phyloP scores from a whole-genome alignment of 768 basidiomycete species.

The Boletellus sp. region DNA sequence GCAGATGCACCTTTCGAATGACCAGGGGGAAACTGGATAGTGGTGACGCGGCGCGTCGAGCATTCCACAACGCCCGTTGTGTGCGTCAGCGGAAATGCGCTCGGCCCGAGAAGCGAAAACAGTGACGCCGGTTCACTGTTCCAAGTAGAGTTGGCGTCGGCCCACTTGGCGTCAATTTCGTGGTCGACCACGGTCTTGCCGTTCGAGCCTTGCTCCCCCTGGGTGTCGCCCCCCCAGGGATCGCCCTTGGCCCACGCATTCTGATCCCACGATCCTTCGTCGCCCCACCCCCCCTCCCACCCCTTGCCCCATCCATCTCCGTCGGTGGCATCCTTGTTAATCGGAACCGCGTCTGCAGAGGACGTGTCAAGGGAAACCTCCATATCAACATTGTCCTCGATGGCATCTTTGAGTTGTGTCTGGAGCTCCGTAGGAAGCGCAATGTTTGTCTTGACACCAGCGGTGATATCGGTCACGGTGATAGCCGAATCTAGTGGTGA shows the following conservation, averaged over 20 bases:
- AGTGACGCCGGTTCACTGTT: conserved; percentile 26
- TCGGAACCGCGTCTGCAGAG: background rate
- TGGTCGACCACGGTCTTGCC: background rate
- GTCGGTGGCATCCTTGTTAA: background rate
- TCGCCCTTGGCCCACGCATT: conserved; percentile 11
- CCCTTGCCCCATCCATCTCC: conserved; percentile 2
- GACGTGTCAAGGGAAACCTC: conserved; percentile 9
- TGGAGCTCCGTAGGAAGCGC: conserved; percentile 24
- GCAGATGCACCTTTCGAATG: conserved; percentile 13
- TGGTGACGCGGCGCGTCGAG: conserved; percentile 55
- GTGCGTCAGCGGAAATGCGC: conserved; percentile 57
- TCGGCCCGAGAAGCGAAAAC: conserved; percentile 49
- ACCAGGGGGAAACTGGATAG: conserved; percentile 38
- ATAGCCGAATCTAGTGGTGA: conserved; percentile 11
- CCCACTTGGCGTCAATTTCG: conserved; percentile 9
- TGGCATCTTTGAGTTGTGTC: conserved; percentile 24
- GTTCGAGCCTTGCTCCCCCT: conserved; percentile 9
- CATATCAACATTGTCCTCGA: conserved; percentile 27
- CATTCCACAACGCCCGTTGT: conserved; percentile 62
- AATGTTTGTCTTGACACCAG: conserved; percentile 11
- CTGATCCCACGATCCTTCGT: conserved; percentile 7
- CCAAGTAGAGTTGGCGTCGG: conserved; percentile 22
- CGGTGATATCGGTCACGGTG: conserved; percentile 14
- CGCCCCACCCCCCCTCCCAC: conserved; percentile 12
- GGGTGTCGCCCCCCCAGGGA: conserved; percentile 2